These are phyloP conservation scores for Saccharomycopsis selenospora DNA, from an alignment of 805 yeast species.

Conservation along the genomic window DNA sequence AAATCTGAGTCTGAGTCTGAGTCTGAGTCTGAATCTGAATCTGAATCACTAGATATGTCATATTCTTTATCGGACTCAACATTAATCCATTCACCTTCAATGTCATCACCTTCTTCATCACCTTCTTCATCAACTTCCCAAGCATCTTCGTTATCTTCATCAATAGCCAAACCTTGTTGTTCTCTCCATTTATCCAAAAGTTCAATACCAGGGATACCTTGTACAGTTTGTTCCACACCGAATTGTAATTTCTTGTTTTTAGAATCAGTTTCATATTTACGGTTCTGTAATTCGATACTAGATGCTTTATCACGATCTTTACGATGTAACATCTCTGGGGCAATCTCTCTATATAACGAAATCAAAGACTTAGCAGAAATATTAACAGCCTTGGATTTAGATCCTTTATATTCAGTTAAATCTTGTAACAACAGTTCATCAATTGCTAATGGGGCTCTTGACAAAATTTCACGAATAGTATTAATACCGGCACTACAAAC, in stretches of 20 bases:
- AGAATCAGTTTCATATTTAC: constrained; percentile 26
- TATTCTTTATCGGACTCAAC: constrained; percentile 78
- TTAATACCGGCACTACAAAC: constrained; percentile 98
- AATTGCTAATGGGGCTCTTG: constrained; percentile 93
- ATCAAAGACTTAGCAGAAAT: constrained; percentile 90
- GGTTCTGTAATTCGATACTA: constrained; percentile 65
- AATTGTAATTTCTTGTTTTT: constrained; percentile 41
- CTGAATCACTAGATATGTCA: constrained; percentile 44
- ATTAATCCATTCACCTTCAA: constrained; percentile 89
- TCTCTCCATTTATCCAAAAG: constrained; percentile 81
- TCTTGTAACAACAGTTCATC: constrained; percentile 85
- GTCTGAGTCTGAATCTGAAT: constrained; percentile 43
- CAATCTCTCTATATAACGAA: constrained; percentile 83
- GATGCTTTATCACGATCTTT: constrained; percentile 94
- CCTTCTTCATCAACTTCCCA: constrained; percentile 50
- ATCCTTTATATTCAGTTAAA: constrained; percentile 81
- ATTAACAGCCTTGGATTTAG: constrained; percentile 88
- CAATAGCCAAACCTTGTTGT: constrained; percentile 47
- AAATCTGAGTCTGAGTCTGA: constrained; percentile 35
- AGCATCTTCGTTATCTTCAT: constrained; percentile 54
- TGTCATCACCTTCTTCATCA: constrained; percentile 43
- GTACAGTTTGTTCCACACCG: constrained; percentile 63
- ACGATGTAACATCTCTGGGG: constrained; percentile 87
- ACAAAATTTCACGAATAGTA: constrained; percentile 84
- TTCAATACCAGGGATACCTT: constrained; percentile 88